These are phyloP conservation scores for Starmerella potacharoeniae DNA, from an alignment of 805 yeast species.

Conservation along the genomic window DNA sequence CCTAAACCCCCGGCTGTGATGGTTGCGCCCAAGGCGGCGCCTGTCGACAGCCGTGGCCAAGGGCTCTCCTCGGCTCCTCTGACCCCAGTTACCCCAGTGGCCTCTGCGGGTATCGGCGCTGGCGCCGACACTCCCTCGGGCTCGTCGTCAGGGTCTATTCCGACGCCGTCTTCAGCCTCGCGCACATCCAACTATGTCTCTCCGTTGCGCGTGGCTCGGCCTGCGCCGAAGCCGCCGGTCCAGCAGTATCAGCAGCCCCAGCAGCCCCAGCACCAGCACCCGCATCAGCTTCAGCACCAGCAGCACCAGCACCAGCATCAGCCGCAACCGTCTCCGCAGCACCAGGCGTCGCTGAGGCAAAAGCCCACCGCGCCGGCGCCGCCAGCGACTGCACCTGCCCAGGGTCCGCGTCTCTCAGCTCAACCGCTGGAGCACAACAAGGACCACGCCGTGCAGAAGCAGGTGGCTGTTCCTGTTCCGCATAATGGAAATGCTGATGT, in stretches of 20 bases:
- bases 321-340: background rate
- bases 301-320: background rate
- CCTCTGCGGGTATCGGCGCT: background rate
- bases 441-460: background rate
- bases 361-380: background rate
- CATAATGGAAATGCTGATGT: background rate
- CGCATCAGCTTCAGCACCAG: too few relatives aligned
- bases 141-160: background rate
- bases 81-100: background rate
- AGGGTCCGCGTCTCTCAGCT: background rate
- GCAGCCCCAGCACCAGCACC: background rate
- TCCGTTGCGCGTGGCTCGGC: conserved; percentile 7
- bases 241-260: background rate
- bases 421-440: background rate
- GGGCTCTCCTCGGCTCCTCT: background rate
- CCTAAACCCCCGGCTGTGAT: conserved; percentile 16
- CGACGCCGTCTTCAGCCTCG: background rate
- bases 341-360: background rate
- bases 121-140: conserved; percentile 1
- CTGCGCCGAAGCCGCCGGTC: conserved; percentile 6
- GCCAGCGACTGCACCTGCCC: background rate
- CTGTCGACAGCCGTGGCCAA: background rate
- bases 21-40: background rate
- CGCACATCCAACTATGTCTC: background rate
- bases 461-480: background rate